Evolutionary conservation across 1,284 basidiomycete genomes (phyloP).

Genomic region (Marasmius sp.): DNA sequence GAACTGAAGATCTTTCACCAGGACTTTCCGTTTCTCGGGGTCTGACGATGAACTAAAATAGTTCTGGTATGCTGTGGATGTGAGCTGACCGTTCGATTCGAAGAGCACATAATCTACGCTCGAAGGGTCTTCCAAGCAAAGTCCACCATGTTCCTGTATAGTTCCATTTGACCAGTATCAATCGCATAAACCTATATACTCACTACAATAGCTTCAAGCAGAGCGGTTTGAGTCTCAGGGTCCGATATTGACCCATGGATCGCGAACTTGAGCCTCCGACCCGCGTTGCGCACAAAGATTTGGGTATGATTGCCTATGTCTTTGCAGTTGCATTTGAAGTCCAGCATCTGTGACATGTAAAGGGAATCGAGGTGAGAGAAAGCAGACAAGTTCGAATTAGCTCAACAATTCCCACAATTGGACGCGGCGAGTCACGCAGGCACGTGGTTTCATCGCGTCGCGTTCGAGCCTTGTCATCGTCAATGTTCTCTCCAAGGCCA

Average conservation of each 20-base stretch:
- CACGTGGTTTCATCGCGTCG: too few species aligned
- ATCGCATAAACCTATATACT: not conserved
- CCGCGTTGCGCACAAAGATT: constrained; percentile 1
- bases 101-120: constrained; percentile 7
- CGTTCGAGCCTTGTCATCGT: too few species aligned
- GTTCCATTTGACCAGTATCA: not conserved
- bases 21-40: constrained; percentile 3
- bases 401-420: not conserved
- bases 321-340: not conserved
- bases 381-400: not conserved
- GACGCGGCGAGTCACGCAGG: too few species aligned
- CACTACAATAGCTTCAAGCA: constrained; percentile 1
- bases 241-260: not conserved
- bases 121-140: constrained; percentile 1
- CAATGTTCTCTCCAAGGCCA: too few species aligned
- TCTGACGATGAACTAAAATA: constrained; percentile 7
- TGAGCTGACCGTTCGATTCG: not conserved
- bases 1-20: constrained; percentile 6
- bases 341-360: not conserved
- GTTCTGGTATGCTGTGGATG: not conserved
- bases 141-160: constrained; percentile 9
- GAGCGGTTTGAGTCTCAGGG: not conserved
- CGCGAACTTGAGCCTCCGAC: constrained; percentile 2
- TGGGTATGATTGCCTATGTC: not conserved
- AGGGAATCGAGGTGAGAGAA: not conserved